Base-by-base conservation (phyloP, 1,284 basidiomycete genomes). In the Cystobasidiaceae sp. region DNA sequence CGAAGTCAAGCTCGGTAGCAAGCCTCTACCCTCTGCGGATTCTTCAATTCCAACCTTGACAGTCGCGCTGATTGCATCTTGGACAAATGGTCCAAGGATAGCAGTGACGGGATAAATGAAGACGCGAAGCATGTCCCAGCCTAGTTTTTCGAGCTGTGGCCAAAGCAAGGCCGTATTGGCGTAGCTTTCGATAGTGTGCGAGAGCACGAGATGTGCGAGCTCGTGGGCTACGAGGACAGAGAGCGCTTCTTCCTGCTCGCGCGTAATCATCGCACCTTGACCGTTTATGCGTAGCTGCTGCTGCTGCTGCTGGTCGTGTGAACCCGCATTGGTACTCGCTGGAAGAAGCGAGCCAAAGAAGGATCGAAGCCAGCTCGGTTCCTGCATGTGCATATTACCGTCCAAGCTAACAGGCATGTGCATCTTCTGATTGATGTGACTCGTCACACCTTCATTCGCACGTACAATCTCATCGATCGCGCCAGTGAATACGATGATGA, bases 401-500 rank as follows among this genome's bases (percentile, higher is more conserved):
- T 39, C n/a, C 11, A 9, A 39, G 37, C 37, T 9, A 39, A n/a
- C n/a, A 39, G 11, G n/a, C n/a, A n/a, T n/a, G n/a, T 11, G 37
- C 39, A 19, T 21, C 37, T 23, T 51, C 37, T 11, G n/a, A 11
- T 39, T 39, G 11, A 39, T 39, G n/a, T 11, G 37, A 11, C n/a
- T 11, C n/a, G n/a, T 39, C 37, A 52, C 21, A 23, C 33, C 19
- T 21, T 52, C 33, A 15, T 39, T 19, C 6, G n/a, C 37, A 50
- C 45, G 56, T 33, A 73, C 61, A 43, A 74, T 71, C 37, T 72
- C 62, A 39, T 73, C 68, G n/a, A 74, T 54, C 66, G 73, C 71
- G 28, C 73, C 71, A 13, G 71, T 71, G 55, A 73, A 74, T 21
- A 74, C 70, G 37, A 73, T 70, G 21, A 74, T 68, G 32, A 68